Percentiles rank a stretch among this genome's conserved stretches.
Evolutionary conservation across 2,329 filamentous ascomycete species (phyloP).

Genomic region (Thielaviopsis euricoi): DNA sequence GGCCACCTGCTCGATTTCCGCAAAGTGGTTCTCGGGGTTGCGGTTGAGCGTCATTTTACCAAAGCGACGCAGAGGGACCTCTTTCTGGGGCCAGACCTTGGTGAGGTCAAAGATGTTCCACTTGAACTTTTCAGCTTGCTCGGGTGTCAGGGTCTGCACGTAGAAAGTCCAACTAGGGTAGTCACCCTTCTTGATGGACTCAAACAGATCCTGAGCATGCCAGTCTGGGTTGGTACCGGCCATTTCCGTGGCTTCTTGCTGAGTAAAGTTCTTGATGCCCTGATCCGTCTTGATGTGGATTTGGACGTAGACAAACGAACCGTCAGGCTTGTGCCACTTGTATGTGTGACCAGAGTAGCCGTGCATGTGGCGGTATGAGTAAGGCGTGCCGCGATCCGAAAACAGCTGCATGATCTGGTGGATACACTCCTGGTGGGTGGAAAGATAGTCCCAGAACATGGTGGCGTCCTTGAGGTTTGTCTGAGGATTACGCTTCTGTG

Average conservation of each 20-base stretch:
- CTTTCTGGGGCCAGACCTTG: slow-evolving; percentile 49
- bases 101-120: slow-evolving; percentile 55
- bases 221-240: slow-evolving; percentile 43
- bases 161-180: slow-evolving; percentile 47
- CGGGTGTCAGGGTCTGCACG: slow-evolving; percentile 45
- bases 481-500: slow-evolving; percentile 58
- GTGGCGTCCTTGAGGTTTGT: slow-evolving; percentile 56
- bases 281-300: slow-evolving; percentile 48
- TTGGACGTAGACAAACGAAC: slow-evolving; percentile 49
- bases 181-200: slow-evolving; percentile 44
- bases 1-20: slow-evolving; percentile 51
- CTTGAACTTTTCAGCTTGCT: slow-evolving; percentile 41
- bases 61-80: slow-evolving; percentile 43
- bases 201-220: slow-evolving; percentile 46
- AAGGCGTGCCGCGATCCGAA: slow-evolving; percentile 48
- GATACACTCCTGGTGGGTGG: slow-evolving; percentile 42
- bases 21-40: slow-evolving; percentile 51
- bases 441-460: slow-evolving; percentile 34
- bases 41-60: slow-evolving; percentile 48
- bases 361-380: slow-evolving; percentile 50
- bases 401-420: slow-evolving; percentile 52
- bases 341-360: slow-evolving; percentile 51
- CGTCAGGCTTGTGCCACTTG: slow-evolving; percentile 50
- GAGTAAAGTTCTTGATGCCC: slow-evolving; percentile 42
- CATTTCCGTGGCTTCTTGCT: slow-evolving; percentile 37